Percentiles rank a stretch among this genome's conserved stretches.
These are phyloP conservation scores for Tulasnella sp. DNA, from an alignment of 768 basidiomycete genomes.

Conservation along the genomic window DNA sequence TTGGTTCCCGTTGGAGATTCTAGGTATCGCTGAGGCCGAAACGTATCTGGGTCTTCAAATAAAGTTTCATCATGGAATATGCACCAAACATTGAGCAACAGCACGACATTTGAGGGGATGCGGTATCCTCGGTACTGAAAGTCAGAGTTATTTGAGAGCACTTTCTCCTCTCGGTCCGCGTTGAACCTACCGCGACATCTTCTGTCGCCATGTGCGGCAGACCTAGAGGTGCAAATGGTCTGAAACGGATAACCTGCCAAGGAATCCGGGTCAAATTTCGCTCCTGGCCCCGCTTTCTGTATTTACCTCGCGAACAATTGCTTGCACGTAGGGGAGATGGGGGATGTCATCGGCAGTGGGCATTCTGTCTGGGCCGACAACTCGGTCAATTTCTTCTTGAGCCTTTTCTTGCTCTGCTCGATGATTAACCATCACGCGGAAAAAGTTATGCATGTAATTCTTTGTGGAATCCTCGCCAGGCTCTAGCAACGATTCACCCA, in stretches of 20 bases:
- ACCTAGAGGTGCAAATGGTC: slow-evolving; percentile 33
- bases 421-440: not conserved
- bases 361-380: slow-evolving; percentile 11
- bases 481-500: not conserved
- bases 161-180: too few species aligned
- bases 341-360: slow-evolving; percentile 15
- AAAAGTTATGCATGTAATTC: not conserved
- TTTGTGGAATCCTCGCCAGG: slow-evolving; percentile 22
- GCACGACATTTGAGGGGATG: slow-evolving; percentile 31
- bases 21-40: slow-evolving; percentile 50
- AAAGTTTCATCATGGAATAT: slow-evolving; percentile 32
- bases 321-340: slow-evolving; percentile 18
- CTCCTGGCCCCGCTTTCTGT: too few species aligned
- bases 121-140: slow-evolving; percentile 26
- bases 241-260: not conserved
- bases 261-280: too few species aligned
- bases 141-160: not conserved
- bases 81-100: slow-evolving; percentile 35
- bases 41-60: slow-evolving; percentile 46
- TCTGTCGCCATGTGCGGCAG: slow-evolving; percentile 27
- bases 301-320: slow-evolving; percentile 16
- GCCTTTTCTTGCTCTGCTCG: slow-evolving; percentile 15
- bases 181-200: slow-evolving; percentile 14
- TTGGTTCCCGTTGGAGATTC: not conserved
- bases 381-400: slow-evolving; percentile 22